A percentile compares a stretch with the other conserved stretches of the same genome.
These are phyloP conservation scores for Ganoderma meredithae DNA, from an alignment of 1,284 basidiomycete species.

Conservation along the genomic window DNA sequence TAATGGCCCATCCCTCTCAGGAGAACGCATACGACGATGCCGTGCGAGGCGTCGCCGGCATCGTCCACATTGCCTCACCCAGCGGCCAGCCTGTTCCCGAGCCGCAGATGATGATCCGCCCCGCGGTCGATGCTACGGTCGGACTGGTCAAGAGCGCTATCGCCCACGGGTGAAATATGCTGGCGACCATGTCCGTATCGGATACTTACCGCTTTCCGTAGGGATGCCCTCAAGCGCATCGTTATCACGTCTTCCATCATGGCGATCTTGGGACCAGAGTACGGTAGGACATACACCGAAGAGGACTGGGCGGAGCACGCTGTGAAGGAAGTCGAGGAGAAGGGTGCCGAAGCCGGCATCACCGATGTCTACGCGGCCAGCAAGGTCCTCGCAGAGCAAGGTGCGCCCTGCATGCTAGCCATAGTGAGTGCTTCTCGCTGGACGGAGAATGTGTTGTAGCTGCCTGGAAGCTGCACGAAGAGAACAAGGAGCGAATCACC, in stretches of 20 bases:
- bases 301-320: constrained; percentile 72
- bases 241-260: constrained; percentile 69
- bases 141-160: constrained; percentile 11
- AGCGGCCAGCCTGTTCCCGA: constrained; percentile 44
- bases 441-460: constrained; percentile 10
- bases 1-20: constrained; percentile 2
- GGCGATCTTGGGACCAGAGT: constrained; percentile 48
- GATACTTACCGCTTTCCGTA: background rate
- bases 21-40: constrained; percentile 29
- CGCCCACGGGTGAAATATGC: background rate
- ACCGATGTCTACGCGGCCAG: constrained; percentile 59
- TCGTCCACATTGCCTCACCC: constrained; percentile 56
- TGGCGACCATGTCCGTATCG: background rate
- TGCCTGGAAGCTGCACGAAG: constrained; percentile 35
- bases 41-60: constrained; percentile 31
- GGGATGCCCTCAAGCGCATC: constrained; percentile 42
- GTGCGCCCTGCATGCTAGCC: background rate
- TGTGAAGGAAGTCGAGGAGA: constrained; percentile 56
- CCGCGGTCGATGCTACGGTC: constrained; percentile 13
- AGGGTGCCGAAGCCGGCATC: constrained; percentile 53
- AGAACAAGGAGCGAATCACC: constrained; percentile 28
- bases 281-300: constrained; percentile 45
- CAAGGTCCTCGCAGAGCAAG: constrained; percentile 73
- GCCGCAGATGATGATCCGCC: constrained; percentile 37
- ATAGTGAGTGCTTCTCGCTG: background rate